A percentile compares a stretch with the other conserved stretches of the same genome.
These are phyloP conservation scores for Paramecium sexaurelia DNA, from an alignment of 73 alveolate species.

Conservation along the genomic window DNA sequence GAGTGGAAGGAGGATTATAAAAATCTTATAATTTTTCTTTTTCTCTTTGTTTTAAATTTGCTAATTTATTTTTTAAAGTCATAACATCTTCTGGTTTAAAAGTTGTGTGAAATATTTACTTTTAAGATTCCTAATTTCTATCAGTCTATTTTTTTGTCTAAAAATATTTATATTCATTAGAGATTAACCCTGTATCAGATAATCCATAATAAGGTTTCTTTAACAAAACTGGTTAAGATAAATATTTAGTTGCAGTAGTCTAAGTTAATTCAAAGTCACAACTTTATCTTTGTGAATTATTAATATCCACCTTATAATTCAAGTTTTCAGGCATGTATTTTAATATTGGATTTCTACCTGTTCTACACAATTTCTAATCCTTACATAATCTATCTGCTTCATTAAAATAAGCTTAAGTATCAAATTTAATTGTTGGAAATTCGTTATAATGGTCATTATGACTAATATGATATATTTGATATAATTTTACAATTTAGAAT, in stretches of 20 bases:
- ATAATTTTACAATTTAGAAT: not conserved
- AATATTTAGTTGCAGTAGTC: not conserved
- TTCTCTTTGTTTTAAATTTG: conserved; percentile 22
- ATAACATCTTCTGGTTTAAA: conserved; percentile 30
- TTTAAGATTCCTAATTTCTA: not conserved
- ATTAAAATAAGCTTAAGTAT: not conserved
- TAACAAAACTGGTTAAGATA: not conserved
- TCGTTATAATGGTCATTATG: not conserved
- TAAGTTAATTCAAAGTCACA: not conserved
- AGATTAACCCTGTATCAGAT: not conserved
- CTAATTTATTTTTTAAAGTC: conserved; percentile 33
- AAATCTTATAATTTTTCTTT: conserved; percentile 24
- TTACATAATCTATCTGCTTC: conserved; percentile 2
- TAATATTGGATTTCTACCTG: conserved; percentile 22
- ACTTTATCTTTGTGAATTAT: not conserved
- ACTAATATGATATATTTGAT: not conserved
- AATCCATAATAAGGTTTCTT: conserved; percentile 19
- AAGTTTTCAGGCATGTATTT: conserved; percentile 2
- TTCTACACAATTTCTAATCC: not conserved
- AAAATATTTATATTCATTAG: not conserved
- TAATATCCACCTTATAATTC: not conserved
- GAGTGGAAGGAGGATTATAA: conserved; percentile 24
- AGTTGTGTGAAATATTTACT: not conserved
- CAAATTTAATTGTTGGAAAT: conserved; percentile 19
- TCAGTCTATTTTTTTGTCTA: not conserved